phyloP scores from a whole-genome alignment of 2,329 filamentous ascomycete genomes.

The Aaosphaeria pasadenensis region DNA sequence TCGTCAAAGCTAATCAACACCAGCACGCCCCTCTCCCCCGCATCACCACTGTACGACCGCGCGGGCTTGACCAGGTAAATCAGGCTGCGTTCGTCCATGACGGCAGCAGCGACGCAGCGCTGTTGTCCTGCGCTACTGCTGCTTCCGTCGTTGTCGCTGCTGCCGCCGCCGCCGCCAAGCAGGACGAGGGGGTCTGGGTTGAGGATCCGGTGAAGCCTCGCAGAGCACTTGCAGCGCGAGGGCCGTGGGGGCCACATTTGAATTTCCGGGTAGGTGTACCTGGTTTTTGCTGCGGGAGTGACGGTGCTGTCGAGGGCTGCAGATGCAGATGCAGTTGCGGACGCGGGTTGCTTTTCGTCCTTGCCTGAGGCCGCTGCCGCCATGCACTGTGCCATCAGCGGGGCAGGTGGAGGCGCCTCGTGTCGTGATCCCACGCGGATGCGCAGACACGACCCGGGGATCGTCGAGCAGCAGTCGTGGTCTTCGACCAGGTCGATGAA shows the following conservation, averaged over 20 bases:
- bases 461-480: constrained; percentile 34
- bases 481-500: constrained; percentile 62
- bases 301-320: not conserved
- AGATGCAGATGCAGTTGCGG: not conserved
- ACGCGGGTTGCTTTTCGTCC: too few species aligned
- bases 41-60: constrained; percentile 14
- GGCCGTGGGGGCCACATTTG: constrained; percentile 34
- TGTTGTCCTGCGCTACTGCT: too few species aligned
- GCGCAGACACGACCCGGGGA: constrained; percentile 40
- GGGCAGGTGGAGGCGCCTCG: constrained; percentile 11
- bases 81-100: constrained; percentile 29
- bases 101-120: constrained; percentile 5
- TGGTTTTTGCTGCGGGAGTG: constrained; percentile 7
- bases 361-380: too few species aligned
- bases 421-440: constrained; percentile 51
- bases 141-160: too few species aligned
- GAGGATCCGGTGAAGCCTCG: constrained; percentile 28
- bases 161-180: too few species aligned
- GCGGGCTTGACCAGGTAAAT: constrained; percentile 32
- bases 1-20: constrained; percentile 29
- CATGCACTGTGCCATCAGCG: too few species aligned
- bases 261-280: constrained; percentile 26
- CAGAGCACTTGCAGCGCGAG: constrained; percentile 22
- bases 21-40: constrained; percentile 23
- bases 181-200: constrained; percentile 8